These are phyloP conservation scores for Lichtheimia ornata DNA, from an alignment of 371 early-diverging fungal species.

Conservation along the genomic window DNA sequence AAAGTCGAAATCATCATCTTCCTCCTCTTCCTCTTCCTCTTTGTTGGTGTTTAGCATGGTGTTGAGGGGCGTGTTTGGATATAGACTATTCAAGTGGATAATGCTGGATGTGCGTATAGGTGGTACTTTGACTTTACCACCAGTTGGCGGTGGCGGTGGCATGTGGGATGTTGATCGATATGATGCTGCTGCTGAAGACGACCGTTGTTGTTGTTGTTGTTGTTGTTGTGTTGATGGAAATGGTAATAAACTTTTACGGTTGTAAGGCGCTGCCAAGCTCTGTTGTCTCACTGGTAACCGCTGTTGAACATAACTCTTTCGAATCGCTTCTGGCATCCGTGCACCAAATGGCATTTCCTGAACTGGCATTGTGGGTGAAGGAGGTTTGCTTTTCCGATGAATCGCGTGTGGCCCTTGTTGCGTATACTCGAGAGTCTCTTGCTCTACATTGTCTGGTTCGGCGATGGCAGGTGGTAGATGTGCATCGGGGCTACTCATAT, in stretches of 20 bases:
- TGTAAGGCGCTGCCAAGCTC: conserved; percentile 34
- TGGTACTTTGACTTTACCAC: not conserved
- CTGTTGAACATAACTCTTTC: conserved; percentile 43
- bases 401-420: conserved; percentile 22
- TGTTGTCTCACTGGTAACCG: conserved; percentile 47
- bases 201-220: not conserved
- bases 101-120: conserved; percentile 12
- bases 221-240: not conserved
- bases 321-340: conserved; percentile 36
- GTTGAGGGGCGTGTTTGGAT: conserved; percentile 4
- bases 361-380: conserved; percentile 1
- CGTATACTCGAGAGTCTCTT: conserved; percentile 11
- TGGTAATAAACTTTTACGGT: not conserved
- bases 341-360: conserved; percentile 6
- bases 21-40: conserved; percentile 22
- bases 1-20: conserved; percentile 44
- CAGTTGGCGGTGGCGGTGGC: no score
- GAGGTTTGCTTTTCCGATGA: conserved; percentile 1
- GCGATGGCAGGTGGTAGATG: conserved; percentile 6
- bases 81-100: not conserved
- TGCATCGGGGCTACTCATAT: conserved; percentile 17
- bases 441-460: not conserved
- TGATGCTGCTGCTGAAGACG: not conserved
- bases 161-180: not conserved
- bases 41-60: conserved; percentile 3